Conservation (phyloP, 345 rosid species). For the Arabis hirsuta region DNA sequence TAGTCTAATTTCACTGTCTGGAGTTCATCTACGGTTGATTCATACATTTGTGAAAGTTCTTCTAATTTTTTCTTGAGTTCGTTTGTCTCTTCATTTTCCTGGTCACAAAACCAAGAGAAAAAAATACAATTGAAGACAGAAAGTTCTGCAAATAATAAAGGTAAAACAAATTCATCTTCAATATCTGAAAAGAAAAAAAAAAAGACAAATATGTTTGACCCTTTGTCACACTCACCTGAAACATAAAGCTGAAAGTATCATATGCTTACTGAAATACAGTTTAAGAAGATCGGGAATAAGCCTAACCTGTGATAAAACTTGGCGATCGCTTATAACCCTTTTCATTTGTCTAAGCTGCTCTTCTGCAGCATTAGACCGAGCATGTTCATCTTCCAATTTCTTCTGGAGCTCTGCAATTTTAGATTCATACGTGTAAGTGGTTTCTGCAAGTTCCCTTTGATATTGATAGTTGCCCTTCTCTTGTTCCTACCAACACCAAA, state of each 20-base stretch:
- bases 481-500: conserved; percentile 54
- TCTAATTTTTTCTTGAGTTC: conserved; percentile 55
- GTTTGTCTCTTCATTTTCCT: conserved; percentile 61
- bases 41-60: conserved; percentile 55
- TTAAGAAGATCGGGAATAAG: conserved; percentile 24
- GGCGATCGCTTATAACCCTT: conserved; percentile 55
- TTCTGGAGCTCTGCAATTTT: conserved; percentile 63
- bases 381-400: conserved; percentile 61
- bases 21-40: conserved; percentile 55
- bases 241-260: conserved; percentile 31
- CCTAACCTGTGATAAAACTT: conserved; percentile 62
- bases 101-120: conserved; percentile 35
- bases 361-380: conserved; percentile 50
- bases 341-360: conserved; percentile 60
- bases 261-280: conserved; percentile 16
- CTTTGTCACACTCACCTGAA: conserved; percentile 6
- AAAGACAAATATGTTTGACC: conserved; percentile 12
- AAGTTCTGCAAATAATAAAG: conserved; percentile 11
- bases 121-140: conserved; percentile 13
- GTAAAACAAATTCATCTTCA: not conserved
- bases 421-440: conserved; percentile 67
- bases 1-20: conserved; percentile 63
- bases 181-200: not conserved
- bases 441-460: conserved; percentile 74
- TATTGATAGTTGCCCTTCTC: conserved; percentile 58